These are phyloP conservation scores for Capsicum chinense DNA, from an alignment of 257 asterid genomes.

Conservation along the genomic window DNA sequence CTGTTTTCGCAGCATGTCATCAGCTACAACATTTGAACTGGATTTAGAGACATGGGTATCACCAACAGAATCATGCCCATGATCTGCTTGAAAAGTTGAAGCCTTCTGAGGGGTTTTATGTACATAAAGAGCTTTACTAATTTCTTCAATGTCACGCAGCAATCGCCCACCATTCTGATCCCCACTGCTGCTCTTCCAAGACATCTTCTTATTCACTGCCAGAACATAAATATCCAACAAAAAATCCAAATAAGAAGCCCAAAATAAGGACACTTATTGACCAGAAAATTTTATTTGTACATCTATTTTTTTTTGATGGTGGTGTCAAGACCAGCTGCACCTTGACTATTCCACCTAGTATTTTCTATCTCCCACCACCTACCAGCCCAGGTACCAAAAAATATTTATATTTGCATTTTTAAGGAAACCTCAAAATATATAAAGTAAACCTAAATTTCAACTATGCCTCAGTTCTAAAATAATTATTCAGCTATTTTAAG, in stretches of 20 bases:
- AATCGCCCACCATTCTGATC: constrained; percentile 59
- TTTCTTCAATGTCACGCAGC: constrained; percentile 77
- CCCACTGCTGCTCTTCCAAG: constrained; percentile 44
- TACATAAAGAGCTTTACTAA: constrained; percentile 79
- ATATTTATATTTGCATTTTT: background rate
- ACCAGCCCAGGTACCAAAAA: background rate
- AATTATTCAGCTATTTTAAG: background rate
- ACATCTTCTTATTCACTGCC: constrained; percentile 41
- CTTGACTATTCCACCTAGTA: constrained; percentile 10
- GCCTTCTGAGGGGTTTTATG: constrained; percentile 48
- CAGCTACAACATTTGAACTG: constrained; percentile 36
- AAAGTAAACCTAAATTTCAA: background rate
- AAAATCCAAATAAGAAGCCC: constrained; percentile 20
- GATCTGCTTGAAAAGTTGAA: constrained; percentile 45
- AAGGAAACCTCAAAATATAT: background rate
- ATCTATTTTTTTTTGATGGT: constrained; percentile 1
- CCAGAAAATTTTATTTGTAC: background rate
- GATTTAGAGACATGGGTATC: constrained; percentile 38
- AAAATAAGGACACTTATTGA: background rate
- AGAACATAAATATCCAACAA: constrained; percentile 28
- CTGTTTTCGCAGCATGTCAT: constrained; percentile 48
- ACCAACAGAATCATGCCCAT: constrained; percentile 34
- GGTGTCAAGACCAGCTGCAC: background rate
- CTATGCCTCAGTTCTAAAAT: background rate
- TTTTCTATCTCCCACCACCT: background rate